Evolutionary conservation across 1,139 yeast species (phyloP), one percentile per base, ranked within the genome.

Genomic region (Lipomyces yarrowii): DNA sequence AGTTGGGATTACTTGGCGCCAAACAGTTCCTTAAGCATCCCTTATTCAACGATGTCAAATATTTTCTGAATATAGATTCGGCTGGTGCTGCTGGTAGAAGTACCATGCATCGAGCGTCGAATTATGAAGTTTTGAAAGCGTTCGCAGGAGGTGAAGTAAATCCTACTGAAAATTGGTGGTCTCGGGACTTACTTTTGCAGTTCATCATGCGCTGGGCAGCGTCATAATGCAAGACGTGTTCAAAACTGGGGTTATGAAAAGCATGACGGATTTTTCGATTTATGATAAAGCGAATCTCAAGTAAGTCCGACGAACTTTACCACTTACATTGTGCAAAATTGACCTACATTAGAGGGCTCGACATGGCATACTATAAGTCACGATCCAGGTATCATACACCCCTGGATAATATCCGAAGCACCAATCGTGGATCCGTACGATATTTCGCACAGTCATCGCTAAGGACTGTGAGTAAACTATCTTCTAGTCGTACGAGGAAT

Each of bases 21-120:
- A 82, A 83, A 61, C 84, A 90, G 0, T 91, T 91, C 73, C 78
- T 89, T 64, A 75, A 81, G 52, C 96, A 91, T 75, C 88, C 90
- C n/a, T 90, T 96, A 96, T 81, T 85, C 42, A 77, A 83, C 57
- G 77, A 83, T 21, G 86, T 89, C 2, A 81, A 80, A 56, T 88
- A 84, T 71, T 89, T 92, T 70, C 81, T 92, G 71, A 92, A 92
- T 74, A 80, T 92, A 71, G 98, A 92, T 80, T 98, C 98, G 15
- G 91, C 97, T 0, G 98, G 98, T 2, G 90, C 96, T 3, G 97
- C 97, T 37, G 96, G 96, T 6, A 86, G 90, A 70, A 91, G 97
- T 0, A 83, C 90, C 48, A 78, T 92, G 62, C 91, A 92, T 76
- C 83, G 98, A 76, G 87, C 93, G 32, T 87, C 97, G 0, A 96